These are phyloP conservation scores for Exophiala alcalophila DNA, from an alignment of 2,329 filamentous ascomycete species.

Conservation along the genomic window DNA sequence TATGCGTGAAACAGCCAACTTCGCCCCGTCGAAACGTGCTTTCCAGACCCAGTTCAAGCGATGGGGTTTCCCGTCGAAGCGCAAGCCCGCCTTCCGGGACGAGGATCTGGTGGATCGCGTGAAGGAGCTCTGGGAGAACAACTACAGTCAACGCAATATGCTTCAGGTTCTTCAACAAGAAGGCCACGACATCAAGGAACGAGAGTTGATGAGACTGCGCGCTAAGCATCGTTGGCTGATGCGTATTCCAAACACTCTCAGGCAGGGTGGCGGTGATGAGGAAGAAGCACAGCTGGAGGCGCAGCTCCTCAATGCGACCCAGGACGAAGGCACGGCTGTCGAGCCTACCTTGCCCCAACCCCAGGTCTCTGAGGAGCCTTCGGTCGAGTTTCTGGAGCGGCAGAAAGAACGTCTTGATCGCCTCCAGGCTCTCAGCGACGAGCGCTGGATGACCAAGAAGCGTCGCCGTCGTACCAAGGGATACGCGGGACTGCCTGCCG, in stretches of 20 bases:
- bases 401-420: conserved; percentile 53
- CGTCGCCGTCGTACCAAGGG: conserved; percentile 65
- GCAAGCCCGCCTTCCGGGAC: conserved; percentile 69
- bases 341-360: conserved; percentile 8
- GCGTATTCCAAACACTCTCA: conserved; percentile 59
- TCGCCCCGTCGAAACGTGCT: conserved; percentile 72
- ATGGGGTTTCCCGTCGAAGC: conserved; percentile 76
- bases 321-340: conserved; percentile 11
- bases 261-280: conserved; percentile 31
- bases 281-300: conserved; percentile 31
- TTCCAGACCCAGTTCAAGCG: conserved; percentile 73
- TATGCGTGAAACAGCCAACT: conserved; percentile 63
- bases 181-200: conserved; percentile 69
- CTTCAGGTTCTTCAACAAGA: conserved; percentile 66
- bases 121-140: conserved; percentile 74
- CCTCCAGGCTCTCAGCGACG: conserved; percentile 58
- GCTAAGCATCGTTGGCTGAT: conserved; percentile 67
- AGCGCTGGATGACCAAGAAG: conserved; percentile 62
- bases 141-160: conserved; percentile 71
- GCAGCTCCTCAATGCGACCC: conserved; percentile 32
- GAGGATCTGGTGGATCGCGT: conserved; percentile 64
- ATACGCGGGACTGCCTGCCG: conserved; percentile 66
- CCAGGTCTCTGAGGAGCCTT: conserved; percentile 31
- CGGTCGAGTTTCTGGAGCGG: conserved; percentile 51
- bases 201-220: conserved; percentile 68